Conservation (phyloP, 2,329 filamentous ascomycete species). For the Zymoseptoria tritici region DNA sequence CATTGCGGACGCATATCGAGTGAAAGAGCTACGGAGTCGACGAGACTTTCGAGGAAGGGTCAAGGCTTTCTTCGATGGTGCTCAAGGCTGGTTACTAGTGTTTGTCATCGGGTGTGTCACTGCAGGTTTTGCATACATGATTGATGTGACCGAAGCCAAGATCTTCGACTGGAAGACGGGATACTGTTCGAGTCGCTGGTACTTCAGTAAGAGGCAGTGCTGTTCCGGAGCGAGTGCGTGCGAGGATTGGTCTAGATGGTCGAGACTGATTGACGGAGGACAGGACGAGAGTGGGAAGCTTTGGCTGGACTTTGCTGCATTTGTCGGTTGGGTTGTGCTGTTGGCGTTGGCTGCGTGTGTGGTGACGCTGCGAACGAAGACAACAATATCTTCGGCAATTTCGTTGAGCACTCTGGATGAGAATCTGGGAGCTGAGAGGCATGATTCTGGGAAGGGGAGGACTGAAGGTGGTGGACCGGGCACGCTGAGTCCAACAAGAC, state of each 20-base stretch:
- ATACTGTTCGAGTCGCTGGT: conserved; percentile 67
- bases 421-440: conserved; percentile 68
- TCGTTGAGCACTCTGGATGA: conserved; percentile 85
- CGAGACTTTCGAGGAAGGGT: conserved; percentile 81
- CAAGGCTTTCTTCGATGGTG: conserved; percentile 69
- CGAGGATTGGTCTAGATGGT: conserved; percentile 57
- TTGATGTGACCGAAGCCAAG: conserved; percentile 77
- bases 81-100: conserved; percentile 90
- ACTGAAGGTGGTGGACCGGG: conserved; percentile 35
- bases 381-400: conserved; percentile 81
- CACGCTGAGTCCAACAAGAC: conserved; percentile 33
- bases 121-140: conserved; percentile 76
- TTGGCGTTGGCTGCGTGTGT: conserved; percentile 68
- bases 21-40: conserved; percentile 71
- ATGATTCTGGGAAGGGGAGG: conserved; percentile 28
- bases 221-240: conserved; percentile 51
- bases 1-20: conserved; percentile 85
- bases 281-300: conserved; percentile 40
- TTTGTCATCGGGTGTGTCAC: conserved; percentile 82
- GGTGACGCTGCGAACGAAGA: conserved; percentile 84
- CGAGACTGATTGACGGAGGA: conserved; percentile 44
- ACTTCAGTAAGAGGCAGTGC: conserved; percentile 61
- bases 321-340: conserved; percentile 61
- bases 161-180: conserved; percentile 90
- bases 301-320: conserved; percentile 73